These are phyloP conservation scores for Albifimbria verrucaria DNA, from an alignment of 2,329 filamentous ascomycete genomes.

Conservation along the genomic window DNA sequence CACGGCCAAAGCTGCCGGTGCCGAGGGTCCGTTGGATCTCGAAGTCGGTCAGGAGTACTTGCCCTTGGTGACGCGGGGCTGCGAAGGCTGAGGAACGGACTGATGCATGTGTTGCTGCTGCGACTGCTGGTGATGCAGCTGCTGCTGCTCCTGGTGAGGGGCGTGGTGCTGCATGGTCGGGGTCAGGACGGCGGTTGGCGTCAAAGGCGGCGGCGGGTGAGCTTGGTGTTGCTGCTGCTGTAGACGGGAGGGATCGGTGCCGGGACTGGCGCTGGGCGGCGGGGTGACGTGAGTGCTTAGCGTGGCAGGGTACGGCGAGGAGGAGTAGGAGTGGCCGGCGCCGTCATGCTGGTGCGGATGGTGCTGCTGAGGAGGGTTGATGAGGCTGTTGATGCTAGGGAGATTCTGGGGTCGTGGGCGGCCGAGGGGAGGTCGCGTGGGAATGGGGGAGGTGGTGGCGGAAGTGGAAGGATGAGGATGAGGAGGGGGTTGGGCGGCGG, in stretches of 20 bases:
- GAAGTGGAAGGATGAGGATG: constrained; percentile 24
- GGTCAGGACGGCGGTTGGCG: constrained; percentile 22
- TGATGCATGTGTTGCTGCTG: constrained; percentile 29
- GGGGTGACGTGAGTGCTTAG: constrained; percentile 18
- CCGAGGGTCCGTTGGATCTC: constrained; percentile 86
- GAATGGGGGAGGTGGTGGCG: constrained; percentile 25
- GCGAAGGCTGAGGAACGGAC: constrained; percentile 25
- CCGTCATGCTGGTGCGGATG: constrained; percentile 36
- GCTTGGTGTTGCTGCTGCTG: constrained; percentile 29
- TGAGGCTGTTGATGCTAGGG: constrained; percentile 79
- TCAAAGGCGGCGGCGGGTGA: constrained; percentile 21
- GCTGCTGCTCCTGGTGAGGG: constrained; percentile 19
- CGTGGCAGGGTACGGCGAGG: constrained; percentile 22
- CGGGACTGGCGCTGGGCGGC: constrained; percentile 31
- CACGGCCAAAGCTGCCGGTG: constrained; percentile 93
- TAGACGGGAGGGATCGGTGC: constrained; percentile 28
- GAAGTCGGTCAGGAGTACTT: constrained; percentile 97
- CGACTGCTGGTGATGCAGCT: constrained; percentile 22
- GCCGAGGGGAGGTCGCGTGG: constrained; percentile 25
- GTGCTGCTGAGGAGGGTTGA: constrained; percentile 53
- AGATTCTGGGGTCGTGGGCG: constrained; percentile 61
- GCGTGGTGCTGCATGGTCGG: constrained; percentile 25
- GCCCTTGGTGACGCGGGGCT: constrained; percentile 77
- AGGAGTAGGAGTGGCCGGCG: constrained; percentile 25
- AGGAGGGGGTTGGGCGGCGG: constrained; percentile 5